Percentiles rank a stretch among this genome's conserved stretches.
phyloP scores from a whole-genome alignment of 2,329 filamentous ascomycete species.

The Alternaria arbusti region DNA sequence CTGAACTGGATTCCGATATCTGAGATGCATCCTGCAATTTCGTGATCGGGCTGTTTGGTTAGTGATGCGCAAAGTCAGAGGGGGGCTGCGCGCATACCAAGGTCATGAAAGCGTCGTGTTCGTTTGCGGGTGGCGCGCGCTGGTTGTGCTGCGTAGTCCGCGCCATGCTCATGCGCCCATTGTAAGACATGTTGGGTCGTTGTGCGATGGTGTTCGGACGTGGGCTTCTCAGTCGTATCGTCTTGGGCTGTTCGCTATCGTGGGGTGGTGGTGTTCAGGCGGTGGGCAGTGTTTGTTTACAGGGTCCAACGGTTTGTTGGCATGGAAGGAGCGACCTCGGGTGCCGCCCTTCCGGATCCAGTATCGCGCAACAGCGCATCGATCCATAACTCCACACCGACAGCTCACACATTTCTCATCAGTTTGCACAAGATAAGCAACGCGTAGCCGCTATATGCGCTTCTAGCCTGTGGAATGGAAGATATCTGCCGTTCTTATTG shows the following conservation, averaged over 20 bases:
- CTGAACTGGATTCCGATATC: constrained; percentile 94
- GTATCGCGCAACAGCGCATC: constrained; percentile 13
- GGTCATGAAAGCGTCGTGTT: constrained; percentile 59
- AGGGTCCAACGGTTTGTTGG: constrained; percentile 12
- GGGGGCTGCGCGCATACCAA: constrained; percentile 45
- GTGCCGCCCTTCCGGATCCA: constrained; percentile 8
- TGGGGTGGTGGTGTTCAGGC: constrained; percentile 9
- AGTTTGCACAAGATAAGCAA: neutral
- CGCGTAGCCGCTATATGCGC: constrained; percentile 2
- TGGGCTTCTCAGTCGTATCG: neutral
- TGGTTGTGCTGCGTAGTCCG: constrained; percentile 48
- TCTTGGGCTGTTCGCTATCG: neutral
- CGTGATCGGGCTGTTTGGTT: constrained; percentile 64
- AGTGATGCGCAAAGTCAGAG: constrained; percentile 12
- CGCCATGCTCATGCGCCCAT: constrained; percentile 59
- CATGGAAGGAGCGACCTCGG: constrained; percentile 9
- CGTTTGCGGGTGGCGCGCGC: constrained; percentile 51
- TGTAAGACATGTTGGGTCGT: constrained; percentile 53
- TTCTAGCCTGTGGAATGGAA: neutral
- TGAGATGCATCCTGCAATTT: constrained; percentile 96
- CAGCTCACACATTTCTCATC: neutral
- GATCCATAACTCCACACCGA: constrained; percentile 3
- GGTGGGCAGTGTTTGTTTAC: constrained; percentile 14
- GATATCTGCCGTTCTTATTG: neutral
- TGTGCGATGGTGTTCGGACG: neutral